These are phyloP conservation scores for Lobosporangium transversale DNA, from an alignment of 192 early-diverging fungal genomes.

Conservation along the genomic window DNA sequence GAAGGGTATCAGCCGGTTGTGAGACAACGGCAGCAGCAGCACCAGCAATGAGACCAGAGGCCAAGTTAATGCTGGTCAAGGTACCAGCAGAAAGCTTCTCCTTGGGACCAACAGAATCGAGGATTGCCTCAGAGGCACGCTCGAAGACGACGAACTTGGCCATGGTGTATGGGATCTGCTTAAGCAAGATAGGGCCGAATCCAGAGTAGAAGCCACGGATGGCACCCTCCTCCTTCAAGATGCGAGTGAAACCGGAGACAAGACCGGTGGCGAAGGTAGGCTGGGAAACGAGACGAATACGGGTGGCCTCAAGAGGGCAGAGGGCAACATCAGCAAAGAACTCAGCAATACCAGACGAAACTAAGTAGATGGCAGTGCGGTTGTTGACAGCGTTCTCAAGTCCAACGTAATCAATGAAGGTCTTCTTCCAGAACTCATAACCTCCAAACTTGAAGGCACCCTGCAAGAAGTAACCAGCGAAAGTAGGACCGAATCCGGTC, in stretches of 20 bases:
- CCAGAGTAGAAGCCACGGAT: constrained; percentile 83
- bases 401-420: constrained; percentile 64
- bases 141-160: constrained; percentile 85
- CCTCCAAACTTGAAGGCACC: constrained; percentile 81
- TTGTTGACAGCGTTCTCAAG: constrained; percentile 68
- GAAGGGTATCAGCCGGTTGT: constrained; percentile 75
- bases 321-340: constrained; percentile 84
- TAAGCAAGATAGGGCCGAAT: constrained; percentile 83
- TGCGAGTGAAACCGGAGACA: constrained; percentile 67
- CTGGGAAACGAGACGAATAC: constrained; percentile 82
- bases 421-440: constrained; percentile 78
- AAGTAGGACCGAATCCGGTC: constrained; percentile 78
- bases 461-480: constrained; percentile 78
- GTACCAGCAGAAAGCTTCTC: constrained; percentile 57
- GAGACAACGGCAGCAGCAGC: constrained; percentile 72
- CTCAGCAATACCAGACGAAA: constrained; percentile 76
- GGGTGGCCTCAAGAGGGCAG: constrained; percentile 82
- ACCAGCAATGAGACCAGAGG: constrained; percentile 74
- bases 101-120: constrained; percentile 56
- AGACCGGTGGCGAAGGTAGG: constrained; percentile 77
- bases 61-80: constrained; percentile 67
- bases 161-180: constrained; percentile 87
- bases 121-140: constrained; percentile 64
- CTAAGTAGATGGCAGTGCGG: constrained; percentile 77
- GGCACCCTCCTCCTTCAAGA: constrained; percentile 77